Percentiles rank a stretch among this genome's conserved stretches.
Evolutionary conservation across 2,329 filamentous ascomycete species (phyloP).

Genomic region (Xylariomycetidae sp.): DNA sequence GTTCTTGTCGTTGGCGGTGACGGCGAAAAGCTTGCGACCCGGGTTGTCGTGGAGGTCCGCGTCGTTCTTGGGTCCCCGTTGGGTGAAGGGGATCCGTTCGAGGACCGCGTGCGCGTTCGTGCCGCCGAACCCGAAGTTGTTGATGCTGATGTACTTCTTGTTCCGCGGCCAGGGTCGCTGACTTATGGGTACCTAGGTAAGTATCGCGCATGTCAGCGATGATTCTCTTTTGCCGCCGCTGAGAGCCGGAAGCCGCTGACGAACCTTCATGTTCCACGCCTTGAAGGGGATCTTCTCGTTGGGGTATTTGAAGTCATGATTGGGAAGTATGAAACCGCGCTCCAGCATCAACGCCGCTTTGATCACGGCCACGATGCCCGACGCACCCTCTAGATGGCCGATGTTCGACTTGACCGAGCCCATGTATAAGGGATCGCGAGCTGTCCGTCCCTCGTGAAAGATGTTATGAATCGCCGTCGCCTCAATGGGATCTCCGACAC

Average conservation of each 20-base stretch:
- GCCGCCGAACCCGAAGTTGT: constrained; percentile 27
- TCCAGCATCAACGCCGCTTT: constrained; percentile 48
- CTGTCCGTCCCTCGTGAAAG: constrained; percentile 33
- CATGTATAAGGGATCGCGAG: constrained; percentile 37
- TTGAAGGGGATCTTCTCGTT: constrained; percentile 44
- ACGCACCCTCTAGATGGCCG: constrained; percentile 46
- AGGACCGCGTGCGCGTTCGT: constrained; percentile 26
- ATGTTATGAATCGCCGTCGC: constrained; percentile 40
- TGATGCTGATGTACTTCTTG: constrained; percentile 41
- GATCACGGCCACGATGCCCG: constrained; percentile 45
- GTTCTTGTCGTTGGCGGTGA: constrained; percentile 35
- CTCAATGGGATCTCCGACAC: constrained; percentile 51
- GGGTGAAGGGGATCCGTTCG: constrained; percentile 29
- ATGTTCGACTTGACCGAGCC: constrained; percentile 47
- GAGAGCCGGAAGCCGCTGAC: constrained; percentile 1
- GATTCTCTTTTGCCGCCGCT: neutral
- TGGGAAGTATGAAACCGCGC: constrained; percentile 42
- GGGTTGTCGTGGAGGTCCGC: constrained; percentile 27
- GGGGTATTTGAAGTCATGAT: constrained; percentile 42
- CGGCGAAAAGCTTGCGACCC: constrained; percentile 34
- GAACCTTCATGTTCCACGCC: constrained; percentile 40
- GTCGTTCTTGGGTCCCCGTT: constrained; percentile 24
- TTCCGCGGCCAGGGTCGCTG: constrained; percentile 40
- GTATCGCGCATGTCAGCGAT: constrained; percentile 1
- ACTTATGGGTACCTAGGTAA: constrained; percentile 31